Evolutionary conservation across 2,329 filamentous ascomycete species (phyloP).

Genomic region (Canariomyces notabilis): DNA sequence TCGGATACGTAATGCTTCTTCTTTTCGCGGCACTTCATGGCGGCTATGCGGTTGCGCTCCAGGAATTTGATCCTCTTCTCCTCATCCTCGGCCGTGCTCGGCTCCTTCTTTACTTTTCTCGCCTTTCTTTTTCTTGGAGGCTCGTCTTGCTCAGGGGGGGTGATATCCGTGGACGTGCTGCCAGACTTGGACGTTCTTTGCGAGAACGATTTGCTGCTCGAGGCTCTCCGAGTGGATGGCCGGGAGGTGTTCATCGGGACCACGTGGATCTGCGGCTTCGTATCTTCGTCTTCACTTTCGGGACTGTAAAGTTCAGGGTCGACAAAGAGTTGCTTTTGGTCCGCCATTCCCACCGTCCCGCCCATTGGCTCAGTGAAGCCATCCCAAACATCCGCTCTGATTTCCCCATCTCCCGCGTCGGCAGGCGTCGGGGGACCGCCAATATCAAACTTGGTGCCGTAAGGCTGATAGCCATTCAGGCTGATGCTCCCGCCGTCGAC

Average conservation of each 20-base stretch:
- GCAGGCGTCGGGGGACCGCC: slow-evolving; percentile 4
- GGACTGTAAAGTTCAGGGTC: slow-evolving; percentile 18
- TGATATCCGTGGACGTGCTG: slow-evolving; percentile 20
- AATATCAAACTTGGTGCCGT: slow-evolving; percentile 13
- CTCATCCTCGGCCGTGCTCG: slow-evolving; percentile 28
- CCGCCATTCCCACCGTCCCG: slow-evolving; percentile 7
- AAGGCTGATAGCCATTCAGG: slow-evolving; percentile 13
- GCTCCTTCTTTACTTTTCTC: slow-evolving; percentile 20
- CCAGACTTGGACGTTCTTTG: slow-evolving; percentile 18
- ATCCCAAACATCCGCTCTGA: slow-evolving; percentile 12
- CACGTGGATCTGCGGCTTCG: slow-evolving; percentile 16
- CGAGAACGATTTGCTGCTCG: slow-evolving; percentile 21
- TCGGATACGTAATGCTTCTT: slow-evolving; percentile 50
- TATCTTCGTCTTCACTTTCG: slow-evolving; percentile 16
- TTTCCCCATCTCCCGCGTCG: slow-evolving; percentile 2
- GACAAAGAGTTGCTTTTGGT: slow-evolving; percentile 18
- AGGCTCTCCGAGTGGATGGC: slow-evolving; percentile 18
- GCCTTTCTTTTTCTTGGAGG: slow-evolving; percentile 29
- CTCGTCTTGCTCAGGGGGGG: slow-evolving; percentile 18
- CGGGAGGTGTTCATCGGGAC: slow-evolving; percentile 11
- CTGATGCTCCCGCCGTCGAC: slow-evolving; percentile 4
- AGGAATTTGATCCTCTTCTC: slow-evolving; percentile 54
- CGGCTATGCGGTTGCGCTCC: slow-evolving; percentile 66
- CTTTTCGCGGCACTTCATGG: slow-evolving; percentile 69
- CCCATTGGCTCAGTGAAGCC: slow-evolving; percentile 15